A percentile compares a stretch with the other conserved stretches of the same genome.
Evolutionary conservation across 75 land plant species (phyloP).

Genomic region (Adiantum capillusveneris): DNA sequence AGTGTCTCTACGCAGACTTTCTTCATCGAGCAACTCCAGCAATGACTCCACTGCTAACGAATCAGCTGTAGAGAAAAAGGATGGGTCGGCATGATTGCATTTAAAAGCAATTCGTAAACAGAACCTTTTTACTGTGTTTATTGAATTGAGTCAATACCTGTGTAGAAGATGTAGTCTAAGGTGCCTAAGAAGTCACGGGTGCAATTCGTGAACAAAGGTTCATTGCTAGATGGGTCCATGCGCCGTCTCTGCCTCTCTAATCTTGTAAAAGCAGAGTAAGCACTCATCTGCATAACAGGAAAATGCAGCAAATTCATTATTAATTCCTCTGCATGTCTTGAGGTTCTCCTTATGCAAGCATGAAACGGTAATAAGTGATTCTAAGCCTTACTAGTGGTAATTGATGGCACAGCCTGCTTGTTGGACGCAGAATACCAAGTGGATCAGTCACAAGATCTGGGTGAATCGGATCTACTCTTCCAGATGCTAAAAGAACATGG

Average conservation of each 20-base stretch:
- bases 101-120: background rate
- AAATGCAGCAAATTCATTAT: no score
- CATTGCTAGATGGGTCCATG: slow-evolving; percentile 68
- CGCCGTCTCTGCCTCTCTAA: slow-evolving; percentile 63
- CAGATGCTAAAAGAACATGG: slow-evolving; percentile 84
- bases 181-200: slow-evolving; percentile 96
- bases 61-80: slow-evolving; percentile 53
- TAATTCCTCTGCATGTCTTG: no score
- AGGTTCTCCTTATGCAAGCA: no score
- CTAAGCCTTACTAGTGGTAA: slow-evolving; percentile 58
- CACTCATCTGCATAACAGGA: slow-evolving; percentile 59
- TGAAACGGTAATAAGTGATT: background rate
- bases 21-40: slow-evolving; percentile 92
- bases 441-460: slow-evolving; percentile 84
- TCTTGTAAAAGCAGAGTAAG: slow-evolving; percentile 80
- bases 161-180: slow-evolving; percentile 90
- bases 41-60: slow-evolving; percentile 76
- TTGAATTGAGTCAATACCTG: no score
- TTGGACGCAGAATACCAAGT: slow-evolving; percentile 71
- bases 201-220: slow-evolving; percentile 89
- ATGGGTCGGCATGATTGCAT: background rate
- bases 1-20: slow-evolving; percentile 85
- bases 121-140: no score
- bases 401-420: slow-evolving; percentile 68
- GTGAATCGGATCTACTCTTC: slow-evolving; percentile 74